Percentiles rank a stretch among this genome's conserved stretches.
Conservation (phyloP, 1,284 basidiomycete genomes). For the Apiotrichum gracile region DNA sequence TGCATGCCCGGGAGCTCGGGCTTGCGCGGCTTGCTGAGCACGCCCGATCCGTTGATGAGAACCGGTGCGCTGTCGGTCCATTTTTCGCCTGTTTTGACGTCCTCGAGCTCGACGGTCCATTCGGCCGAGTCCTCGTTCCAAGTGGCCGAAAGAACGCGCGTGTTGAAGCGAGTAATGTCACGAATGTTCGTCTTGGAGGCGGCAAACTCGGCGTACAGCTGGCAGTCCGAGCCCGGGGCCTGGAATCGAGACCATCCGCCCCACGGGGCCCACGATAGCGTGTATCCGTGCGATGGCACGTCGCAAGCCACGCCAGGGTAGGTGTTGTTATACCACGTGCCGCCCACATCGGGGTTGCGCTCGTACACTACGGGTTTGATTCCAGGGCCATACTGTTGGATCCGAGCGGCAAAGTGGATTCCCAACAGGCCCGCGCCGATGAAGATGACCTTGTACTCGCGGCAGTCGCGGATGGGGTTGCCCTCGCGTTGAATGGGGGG, state of each 20-base stretch:
- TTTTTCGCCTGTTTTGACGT: slow-evolving; percentile 5
- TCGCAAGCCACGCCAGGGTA: slow-evolving; percentile 33
- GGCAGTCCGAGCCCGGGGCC: slow-evolving; percentile 7
- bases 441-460: slow-evolving; percentile 10
- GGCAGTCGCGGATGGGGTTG: slow-evolving; percentile 5
- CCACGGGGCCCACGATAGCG: slow-evolving; percentile 2
- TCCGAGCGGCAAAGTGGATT: slow-evolving; percentile 9
- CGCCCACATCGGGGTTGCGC: slow-evolving; percentile 8
- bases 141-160: background rate
- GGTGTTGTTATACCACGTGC: slow-evolving; percentile 24
- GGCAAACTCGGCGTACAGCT: slow-evolving; percentile 2
- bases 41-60: slow-evolving; percentile 31
- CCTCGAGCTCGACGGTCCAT: slow-evolving; percentile 19
- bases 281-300: slow-evolving; percentile 18
- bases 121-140: slow-evolving; percentile 20
- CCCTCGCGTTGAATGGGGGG: background rate
- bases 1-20: slow-evolving; percentile 24
- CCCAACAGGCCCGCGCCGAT: slow-evolving; percentile 8
- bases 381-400: slow-evolving; percentile 6
- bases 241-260: slow-evolving; percentile 4
- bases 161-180: slow-evolving; percentile 24
- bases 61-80: slow-evolving; percentile 23
- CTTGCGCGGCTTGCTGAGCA: slow-evolving; percentile 23
- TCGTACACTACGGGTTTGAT: slow-evolving; percentile 7
- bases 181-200: slow-evolving; percentile 9